Evolutionary conservation across 192 early-diverging fungal genomes (phyloP), one percentile per base, ranked within the genome.

Genomic region (Phycomyces blakesleeanus): DNA sequence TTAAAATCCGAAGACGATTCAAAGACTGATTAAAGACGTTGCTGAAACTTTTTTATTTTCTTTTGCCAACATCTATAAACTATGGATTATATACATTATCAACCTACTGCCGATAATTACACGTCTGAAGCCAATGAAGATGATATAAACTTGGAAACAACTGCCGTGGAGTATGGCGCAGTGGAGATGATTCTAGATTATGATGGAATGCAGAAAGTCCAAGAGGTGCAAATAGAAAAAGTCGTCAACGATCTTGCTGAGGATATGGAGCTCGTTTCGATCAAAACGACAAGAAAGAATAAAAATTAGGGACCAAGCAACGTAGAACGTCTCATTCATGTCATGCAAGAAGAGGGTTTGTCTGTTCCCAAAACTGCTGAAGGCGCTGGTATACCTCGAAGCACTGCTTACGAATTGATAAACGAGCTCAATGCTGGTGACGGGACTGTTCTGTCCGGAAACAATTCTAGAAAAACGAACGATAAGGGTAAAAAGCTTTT

Each of bases 311-410:
- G 25, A 5, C 58, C 18, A 24, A 44, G 29, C 16, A 1, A 59
- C 27, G 49, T 59, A 16, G 22, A 25, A 44, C 22, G 26, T 10
- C 49, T 59, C 26, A 59, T 59, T 59, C 24, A 49, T 24, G 16
- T 59, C 20, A 24, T 49, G 21, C 58, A 56, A 27, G 55, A 59
- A 59, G 42, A 59, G 25, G 58, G 58, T 49, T 25, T 37, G 6
- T 59, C 58, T 14, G 20, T 59, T 5, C 39, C 42, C 2, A 59
- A 59, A 44, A 14, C 39, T n/a, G 44, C 58, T 14, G 49, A 49
- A 25, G 14, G 26, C 8, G 29, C 29, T 56, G 55, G 55, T 27
- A 59, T 59, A 11, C 57, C 41, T 24, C 40, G 41, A 6, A 40
- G 15, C 9, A 47, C 40, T 59, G 57, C 57, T 29, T 59, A 59